Evolutionary conservation across 2,329 filamentous ascomycete species (phyloP).

Genomic region (Ascosphaera pollenicola): DNA sequence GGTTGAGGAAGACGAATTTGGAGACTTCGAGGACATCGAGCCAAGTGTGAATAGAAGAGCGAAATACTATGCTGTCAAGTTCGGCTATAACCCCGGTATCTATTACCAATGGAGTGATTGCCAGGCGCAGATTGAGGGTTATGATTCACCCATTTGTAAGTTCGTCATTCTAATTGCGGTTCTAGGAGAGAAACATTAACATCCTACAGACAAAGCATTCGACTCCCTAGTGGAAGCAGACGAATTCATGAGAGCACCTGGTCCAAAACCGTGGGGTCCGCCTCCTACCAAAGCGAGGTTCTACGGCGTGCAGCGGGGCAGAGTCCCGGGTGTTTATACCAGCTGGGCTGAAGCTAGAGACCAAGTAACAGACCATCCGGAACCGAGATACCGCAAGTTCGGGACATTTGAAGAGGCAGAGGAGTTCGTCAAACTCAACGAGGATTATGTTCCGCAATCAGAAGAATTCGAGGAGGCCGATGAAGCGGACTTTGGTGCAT

Average conservation of each 20-base stretch:
- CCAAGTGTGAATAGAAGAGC: constrained; percentile 3
- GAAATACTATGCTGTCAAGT: constrained; percentile 43
- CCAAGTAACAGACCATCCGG: constrained; percentile 53
- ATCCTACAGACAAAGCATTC: constrained; percentile 50
- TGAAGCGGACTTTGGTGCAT: neutral
- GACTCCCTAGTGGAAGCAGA: constrained; percentile 51
- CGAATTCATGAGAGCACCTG: constrained; percentile 45
- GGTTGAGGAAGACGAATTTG: no score
- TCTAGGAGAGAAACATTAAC: neutral
- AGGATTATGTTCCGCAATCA: constrained; percentile 7
- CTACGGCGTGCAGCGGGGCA: constrained; percentile 37
- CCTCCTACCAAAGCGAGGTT: constrained; percentile 25
- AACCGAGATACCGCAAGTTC: constrained; percentile 48
- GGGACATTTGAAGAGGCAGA: constrained; percentile 49
- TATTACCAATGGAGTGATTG: constrained; percentile 43
- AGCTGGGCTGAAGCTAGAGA: constrained; percentile 47
- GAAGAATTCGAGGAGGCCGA: constrained; percentile 11
- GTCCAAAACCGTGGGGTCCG: constrained; percentile 13
- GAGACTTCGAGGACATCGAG: no score
- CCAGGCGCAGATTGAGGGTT: constrained; percentile 37
- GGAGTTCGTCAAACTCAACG: constrained; percentile 37
- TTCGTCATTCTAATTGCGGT: constrained; percentile 7
- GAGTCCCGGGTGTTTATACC: constrained; percentile 38
- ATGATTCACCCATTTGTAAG: constrained; percentile 47
- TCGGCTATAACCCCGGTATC: constrained; percentile 36